Percentiles rank a stretch among this genome's conserved stretches.
Evolutionary conservation across 169 alveolate species (phyloP).

Genomic region (Theileria parva): DNA sequence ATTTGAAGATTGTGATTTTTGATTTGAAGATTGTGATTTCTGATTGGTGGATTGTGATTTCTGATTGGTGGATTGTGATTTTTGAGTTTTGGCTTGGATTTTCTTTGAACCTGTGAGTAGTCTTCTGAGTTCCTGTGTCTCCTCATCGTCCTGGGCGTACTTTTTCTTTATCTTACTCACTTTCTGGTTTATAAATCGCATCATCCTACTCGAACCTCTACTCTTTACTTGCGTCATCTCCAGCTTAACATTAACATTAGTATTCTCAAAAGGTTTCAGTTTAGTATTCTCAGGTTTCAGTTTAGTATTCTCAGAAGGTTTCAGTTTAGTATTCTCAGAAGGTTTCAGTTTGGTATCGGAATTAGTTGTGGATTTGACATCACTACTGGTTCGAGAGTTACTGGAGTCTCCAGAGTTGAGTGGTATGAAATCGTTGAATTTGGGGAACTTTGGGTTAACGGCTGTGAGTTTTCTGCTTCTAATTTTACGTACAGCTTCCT

Average conservation of each 20-base stretch:
- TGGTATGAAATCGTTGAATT: conserved; percentile 5
- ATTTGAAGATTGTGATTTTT: too few relatives aligned
- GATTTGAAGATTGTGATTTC: background rate
- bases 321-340: too few relatives aligned
- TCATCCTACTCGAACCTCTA: background rate
- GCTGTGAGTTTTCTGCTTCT: conserved; percentile 50
- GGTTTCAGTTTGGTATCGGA: background rate
- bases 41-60: background rate
- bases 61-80: background rate
- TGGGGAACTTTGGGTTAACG: conserved; percentile 1
- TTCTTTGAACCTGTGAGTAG: conserved; percentile 50
- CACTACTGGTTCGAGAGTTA: conserved; percentile 17
- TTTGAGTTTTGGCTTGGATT: conserved; percentile 1
- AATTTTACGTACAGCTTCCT: conserved; percentile 33
- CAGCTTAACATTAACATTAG: background rate
- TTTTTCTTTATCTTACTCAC: conserved; percentile 38
- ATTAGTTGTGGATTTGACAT: conserved; percentile 21
- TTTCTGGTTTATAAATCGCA: conserved; percentile 31
- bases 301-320: background rate
- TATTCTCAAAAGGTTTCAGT: background rate
- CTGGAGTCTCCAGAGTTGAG: conserved; percentile 17
- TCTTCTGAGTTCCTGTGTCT: conserved; percentile 55
- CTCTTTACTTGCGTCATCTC: background rate
- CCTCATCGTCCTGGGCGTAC: conserved; percentile 66
- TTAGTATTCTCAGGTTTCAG: background rate